A percentile compares a stretch with the other conserved stretches of the same genome.
These are phyloP conservation scores for Nemania abortiva DNA, from an alignment of 2,329 filamentous ascomycete genomes.

Conservation along the genomic window DNA sequence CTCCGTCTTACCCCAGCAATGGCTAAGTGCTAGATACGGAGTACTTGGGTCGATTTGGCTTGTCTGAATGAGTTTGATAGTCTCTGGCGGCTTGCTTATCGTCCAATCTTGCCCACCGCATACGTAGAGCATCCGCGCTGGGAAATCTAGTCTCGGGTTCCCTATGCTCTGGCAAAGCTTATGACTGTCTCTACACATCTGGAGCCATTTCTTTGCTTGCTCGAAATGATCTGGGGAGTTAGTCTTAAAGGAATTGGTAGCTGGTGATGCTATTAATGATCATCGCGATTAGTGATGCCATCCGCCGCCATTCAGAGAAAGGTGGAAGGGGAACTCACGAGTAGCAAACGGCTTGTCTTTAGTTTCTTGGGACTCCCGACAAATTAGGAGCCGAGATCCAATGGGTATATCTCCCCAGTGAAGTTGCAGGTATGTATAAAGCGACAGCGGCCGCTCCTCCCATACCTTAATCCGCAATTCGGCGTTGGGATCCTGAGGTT, in stretches of 20 bases:
- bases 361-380: too few species aligned
- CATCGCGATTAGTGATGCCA: too few species aligned
- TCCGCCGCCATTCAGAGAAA: too few species aligned
- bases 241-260: neutral
- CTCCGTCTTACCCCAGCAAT: constrained; percentile 13
- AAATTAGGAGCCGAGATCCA: neutral
- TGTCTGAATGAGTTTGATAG: too few species aligned
- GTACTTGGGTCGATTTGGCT: neutral
- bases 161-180: neutral
- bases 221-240: constrained; percentile 3
- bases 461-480: constrained; percentile 15
- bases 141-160: too few species aligned
- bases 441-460: constrained; percentile 20
- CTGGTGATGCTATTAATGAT: neutral
- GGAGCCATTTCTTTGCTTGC: constrained; percentile 11
- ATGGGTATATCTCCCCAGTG: constrained; percentile 10
- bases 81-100: too few species aligned
- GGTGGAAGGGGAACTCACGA: too few species aligned
- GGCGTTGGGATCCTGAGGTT: neutral
- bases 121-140: too few species aligned
- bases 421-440: constrained; percentile 16
- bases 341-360: too few species aligned
- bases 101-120: too few species aligned
- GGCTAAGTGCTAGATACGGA: constrained; percentile 21
- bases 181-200: constrained; percentile 13